Evolutionary conservation across 1,139 yeast genomes (phyloP).

Genomic region (Nakaseomyces sp.): DNA sequence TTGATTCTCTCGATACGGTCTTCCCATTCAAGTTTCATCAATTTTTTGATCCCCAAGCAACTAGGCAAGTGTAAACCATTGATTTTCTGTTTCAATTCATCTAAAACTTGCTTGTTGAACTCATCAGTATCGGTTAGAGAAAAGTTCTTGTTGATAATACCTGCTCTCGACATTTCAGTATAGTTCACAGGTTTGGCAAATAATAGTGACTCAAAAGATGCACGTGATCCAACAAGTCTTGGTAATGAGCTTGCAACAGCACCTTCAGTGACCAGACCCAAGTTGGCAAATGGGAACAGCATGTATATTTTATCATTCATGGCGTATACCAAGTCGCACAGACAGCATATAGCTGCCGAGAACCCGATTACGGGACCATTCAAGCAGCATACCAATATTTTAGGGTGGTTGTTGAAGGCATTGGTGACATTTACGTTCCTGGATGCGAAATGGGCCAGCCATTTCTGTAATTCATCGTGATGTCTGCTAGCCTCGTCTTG

Average conservation of each 20-base stretch:
- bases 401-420: constrained; percentile 59
- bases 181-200: constrained; percentile 59
- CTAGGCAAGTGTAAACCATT: constrained; percentile 48
- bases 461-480: constrained; percentile 36
- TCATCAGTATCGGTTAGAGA: constrained; percentile 41
- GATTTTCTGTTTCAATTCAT: constrained; percentile 40
- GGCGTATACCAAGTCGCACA: constrained; percentile 70
- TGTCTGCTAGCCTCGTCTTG: constrained; percentile 8
- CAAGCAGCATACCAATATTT: constrained; percentile 64
- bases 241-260: constrained; percentile 66
- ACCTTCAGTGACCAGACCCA: constrained; percentile 83
- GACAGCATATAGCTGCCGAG: constrained; percentile 60
- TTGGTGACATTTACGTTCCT: constrained; percentile 40
- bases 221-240: constrained; percentile 63
- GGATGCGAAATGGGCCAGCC: constrained; percentile 44
- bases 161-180: constrained; percentile 44
- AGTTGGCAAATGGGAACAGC: constrained; percentile 70
- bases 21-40: constrained; percentile 39
- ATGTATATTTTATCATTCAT: constrained; percentile 53
- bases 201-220: constrained; percentile 66
- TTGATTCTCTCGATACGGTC: constrained; percentile 48
- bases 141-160: constrained; percentile 54
- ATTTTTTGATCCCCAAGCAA: constrained; percentile 52
- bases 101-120: constrained; percentile 47
- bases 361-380: constrained; percentile 88